Evolutionary conservation across 2,329 filamentous ascomycete species (phyloP).

Genomic region (Aurifilum marmelostoma): DNA sequence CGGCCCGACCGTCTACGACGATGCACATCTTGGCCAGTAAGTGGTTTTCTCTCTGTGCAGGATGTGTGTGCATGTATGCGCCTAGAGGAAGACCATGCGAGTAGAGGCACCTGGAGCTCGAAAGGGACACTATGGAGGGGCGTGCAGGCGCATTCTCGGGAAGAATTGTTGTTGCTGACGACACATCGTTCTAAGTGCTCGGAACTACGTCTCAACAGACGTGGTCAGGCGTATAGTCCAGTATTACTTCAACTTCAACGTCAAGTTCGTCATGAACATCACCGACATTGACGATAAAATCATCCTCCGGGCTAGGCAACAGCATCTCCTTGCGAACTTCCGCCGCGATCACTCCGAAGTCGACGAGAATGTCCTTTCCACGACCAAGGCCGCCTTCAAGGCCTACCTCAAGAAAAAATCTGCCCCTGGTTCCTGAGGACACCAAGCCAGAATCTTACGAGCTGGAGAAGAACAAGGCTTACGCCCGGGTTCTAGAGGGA

Average conservation of each 20-base stretch:
- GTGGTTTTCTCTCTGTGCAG: not conserved
- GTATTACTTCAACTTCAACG: slow-evolving; percentile 81
- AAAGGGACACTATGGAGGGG: not conserved
- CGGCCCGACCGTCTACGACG: slow-evolving; percentile 84
- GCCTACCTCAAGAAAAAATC: slow-evolving; percentile 59
- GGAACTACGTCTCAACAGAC: slow-evolving; percentile 90
- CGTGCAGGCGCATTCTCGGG: not conserved
- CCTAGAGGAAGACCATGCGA: not conserved
- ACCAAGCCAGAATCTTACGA: slow-evolving; percentile 50
- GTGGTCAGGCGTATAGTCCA: slow-evolving; percentile 81
- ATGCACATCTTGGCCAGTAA: slow-evolving; percentile 73
- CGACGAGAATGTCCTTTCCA: slow-evolving; percentile 35
- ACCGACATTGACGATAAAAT: slow-evolving; percentile 80
- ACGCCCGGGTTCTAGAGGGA: slow-evolving; percentile 56
- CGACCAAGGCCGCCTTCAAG: slow-evolving; percentile 52
- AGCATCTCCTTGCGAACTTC: slow-evolving; percentile 62
- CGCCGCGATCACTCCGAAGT: slow-evolving; percentile 55
- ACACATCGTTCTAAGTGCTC: slow-evolving; percentile 45
- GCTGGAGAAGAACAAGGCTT: slow-evolving; percentile 53
- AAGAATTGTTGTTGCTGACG: not conserved
- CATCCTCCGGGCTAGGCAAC: slow-evolving; percentile 62
- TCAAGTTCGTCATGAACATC: slow-evolving; percentile 92
- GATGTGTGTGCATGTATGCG: too few relatives aligned
- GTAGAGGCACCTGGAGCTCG: too few relatives aligned
- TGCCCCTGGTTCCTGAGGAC: slow-evolving; percentile 53